A percentile compares a stretch with the other conserved stretches of the same genome.
phyloP scores from a whole-genome alignment of 306 rosid species.

The Medicago ruthenica region DNA sequence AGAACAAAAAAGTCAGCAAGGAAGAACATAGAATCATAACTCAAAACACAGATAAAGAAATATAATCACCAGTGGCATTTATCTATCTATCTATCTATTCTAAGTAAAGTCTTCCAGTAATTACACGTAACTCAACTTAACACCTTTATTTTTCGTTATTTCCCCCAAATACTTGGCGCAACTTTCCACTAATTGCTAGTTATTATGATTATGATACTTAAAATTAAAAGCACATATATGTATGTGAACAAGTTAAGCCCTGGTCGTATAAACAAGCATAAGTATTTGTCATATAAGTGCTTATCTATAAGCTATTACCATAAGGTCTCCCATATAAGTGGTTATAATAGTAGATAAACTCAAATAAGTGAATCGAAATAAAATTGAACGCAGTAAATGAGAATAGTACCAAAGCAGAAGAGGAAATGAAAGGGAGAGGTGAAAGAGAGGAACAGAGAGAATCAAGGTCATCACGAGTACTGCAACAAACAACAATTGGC shows the following conservation, averaged over 20 bases:
- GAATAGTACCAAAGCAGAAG: slow-evolving; percentile 61
- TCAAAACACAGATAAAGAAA: not conserved
- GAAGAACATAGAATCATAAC: not conserved
- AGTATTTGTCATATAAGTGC: not conserved
- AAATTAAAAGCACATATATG: not conserved
- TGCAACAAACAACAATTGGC: slow-evolving; percentile 80
- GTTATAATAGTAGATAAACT: not conserved
- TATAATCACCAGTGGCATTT: not conserved
- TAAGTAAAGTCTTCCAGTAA: not conserved
- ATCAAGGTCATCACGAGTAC: slow-evolving; percentile 87
- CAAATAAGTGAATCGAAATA: not conserved
- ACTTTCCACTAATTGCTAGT: not conserved
- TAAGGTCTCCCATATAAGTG: not conserved
- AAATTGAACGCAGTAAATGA: not conserved
- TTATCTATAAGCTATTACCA: not conserved
- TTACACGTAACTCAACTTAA: not conserved
- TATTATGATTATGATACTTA: not conserved
- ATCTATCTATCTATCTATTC: not conserved
- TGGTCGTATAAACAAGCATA: not conserved
- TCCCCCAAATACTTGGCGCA: not conserved
- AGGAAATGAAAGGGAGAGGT: slow-evolving; percentile 66
- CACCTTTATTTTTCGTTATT: not conserved
- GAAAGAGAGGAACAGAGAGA: slow-evolving; percentile 75
- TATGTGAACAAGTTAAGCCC: not conserved
- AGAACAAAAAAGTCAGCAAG: slow-evolving; percentile 8